phyloP scores from a whole-genome alignment of 2,329 filamentous ascomycete genomes.

The Helotiales sp. region DNA sequence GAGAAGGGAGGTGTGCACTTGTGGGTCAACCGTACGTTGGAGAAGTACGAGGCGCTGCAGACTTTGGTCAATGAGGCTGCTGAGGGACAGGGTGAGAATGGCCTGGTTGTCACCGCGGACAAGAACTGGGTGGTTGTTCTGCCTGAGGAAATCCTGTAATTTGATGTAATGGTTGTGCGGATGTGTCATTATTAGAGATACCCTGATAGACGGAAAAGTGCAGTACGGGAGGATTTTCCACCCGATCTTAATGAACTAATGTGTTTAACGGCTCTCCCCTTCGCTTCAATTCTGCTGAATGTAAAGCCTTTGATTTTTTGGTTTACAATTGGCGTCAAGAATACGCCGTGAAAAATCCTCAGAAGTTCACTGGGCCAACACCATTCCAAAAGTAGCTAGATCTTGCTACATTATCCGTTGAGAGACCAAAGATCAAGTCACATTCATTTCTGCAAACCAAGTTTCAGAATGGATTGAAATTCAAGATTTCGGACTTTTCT shows the following conservation, averaged over 20 bases:
- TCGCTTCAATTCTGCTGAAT: too few relatives aligned
- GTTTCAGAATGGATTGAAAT: too few relatives aligned
- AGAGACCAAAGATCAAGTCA: too few relatives aligned
- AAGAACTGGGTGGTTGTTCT: conserved; percentile 15
- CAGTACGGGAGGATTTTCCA: neutral
- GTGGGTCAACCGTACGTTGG: conserved; percentile 10
- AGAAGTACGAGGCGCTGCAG: conserved; percentile 8
- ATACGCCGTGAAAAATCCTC: too few relatives aligned
- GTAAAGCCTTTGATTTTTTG: too few relatives aligned
- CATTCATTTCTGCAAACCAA: too few relatives aligned
- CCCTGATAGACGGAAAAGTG: neutral
- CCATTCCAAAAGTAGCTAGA: too few relatives aligned
- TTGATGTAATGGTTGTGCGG: neutral
- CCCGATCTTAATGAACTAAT: neutral
- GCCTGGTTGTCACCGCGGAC: conserved; percentile 2
- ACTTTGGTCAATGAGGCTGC: conserved; percentile 4
- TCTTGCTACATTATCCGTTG: too few relatives aligned
- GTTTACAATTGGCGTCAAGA: too few relatives aligned
- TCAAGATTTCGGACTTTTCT: too few relatives aligned
- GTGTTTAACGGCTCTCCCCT: neutral
- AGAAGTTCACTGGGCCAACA: too few relatives aligned
- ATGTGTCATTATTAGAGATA: neutral
- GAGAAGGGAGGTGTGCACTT: conserved; percentile 14
- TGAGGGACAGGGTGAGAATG: conserved; percentile 3
- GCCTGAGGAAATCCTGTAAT: conserved; percentile 10